Evolutionary conservation across 83 land plant genomes (phyloP).

Genomic region (Larix sibirica): DNA sequence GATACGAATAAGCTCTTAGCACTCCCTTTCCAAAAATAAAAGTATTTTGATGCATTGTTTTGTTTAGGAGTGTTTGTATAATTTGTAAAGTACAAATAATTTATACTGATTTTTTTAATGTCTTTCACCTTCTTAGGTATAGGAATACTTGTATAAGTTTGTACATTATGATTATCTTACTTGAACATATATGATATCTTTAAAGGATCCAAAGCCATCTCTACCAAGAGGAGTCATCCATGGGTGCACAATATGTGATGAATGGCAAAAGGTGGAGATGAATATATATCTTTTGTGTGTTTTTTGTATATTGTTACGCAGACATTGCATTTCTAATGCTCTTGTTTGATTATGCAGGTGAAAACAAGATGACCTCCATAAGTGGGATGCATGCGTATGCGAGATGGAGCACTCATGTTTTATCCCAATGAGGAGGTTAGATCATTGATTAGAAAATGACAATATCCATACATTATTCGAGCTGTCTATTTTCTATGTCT

Average conservation of each 20-base stretch:
- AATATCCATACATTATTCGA: background rate
- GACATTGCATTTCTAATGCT: background rate
- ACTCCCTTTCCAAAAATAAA: background rate
- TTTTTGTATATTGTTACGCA: background rate
- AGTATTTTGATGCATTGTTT: background rate
- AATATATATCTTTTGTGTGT: background rate
- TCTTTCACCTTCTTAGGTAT: too few species aligned
- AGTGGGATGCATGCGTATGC: constrained; percentile 45
- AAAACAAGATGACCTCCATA: constrained; percentile 50
- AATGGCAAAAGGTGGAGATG: constrained; percentile 15
- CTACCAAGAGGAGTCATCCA: constrained; percentile 11
- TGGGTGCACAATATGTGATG: constrained; percentile 13
- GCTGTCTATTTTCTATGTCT: background rate
- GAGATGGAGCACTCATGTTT: constrained; percentile 64
- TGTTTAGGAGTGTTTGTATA: background rate
- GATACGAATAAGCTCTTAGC: background rate
- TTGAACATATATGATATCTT: background rate
- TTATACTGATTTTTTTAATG: too few species aligned
- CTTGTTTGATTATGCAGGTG: constrained; percentile 16
- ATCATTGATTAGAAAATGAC: background rate
- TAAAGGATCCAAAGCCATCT: background rate
- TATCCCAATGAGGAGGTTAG: constrained; percentile 63
- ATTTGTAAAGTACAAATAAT: background rate
- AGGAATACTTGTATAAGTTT: background rate
- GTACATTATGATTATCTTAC: background rate